Percentiles rank a stretch among this genome's conserved stretches.
phyloP scores from a whole-genome alignment of 2,329 filamentous ascomycete genomes.

The Diplodia mutila region DNA sequence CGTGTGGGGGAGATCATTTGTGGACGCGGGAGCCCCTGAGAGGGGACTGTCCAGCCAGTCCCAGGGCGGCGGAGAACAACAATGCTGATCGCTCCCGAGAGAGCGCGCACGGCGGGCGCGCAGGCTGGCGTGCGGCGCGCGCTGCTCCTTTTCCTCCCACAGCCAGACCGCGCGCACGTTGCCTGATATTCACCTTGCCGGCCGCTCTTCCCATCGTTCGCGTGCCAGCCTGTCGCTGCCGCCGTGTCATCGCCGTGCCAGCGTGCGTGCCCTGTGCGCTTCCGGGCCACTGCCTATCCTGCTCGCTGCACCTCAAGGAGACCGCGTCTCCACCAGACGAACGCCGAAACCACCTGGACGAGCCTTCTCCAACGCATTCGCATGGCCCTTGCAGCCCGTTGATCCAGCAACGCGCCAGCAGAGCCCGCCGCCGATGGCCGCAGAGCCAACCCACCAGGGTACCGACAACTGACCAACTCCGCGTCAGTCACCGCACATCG shows the following conservation, averaged over 20 bases:
- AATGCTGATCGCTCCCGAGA: constrained; percentile 15
- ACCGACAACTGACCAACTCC: not conserved
- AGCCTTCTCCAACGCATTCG: not conserved
- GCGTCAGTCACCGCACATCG: constrained; percentile 15
- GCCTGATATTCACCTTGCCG: constrained; percentile 13
- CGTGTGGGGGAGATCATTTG: constrained; percentile 3
- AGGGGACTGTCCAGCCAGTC: not conserved
- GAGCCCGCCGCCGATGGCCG: not conserved
- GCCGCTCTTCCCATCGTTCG: not conserved
- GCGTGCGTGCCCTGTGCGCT: constrained; percentile 15
- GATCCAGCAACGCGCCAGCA: constrained; percentile 11
- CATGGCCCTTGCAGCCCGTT: constrained; percentile 20
- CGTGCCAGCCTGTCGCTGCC: constrained; percentile 11
- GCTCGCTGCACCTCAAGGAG: constrained; percentile 1
- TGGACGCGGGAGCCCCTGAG: constrained; percentile 13
- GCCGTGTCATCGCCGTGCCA: constrained; percentile 17
- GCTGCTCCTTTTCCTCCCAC: constrained; percentile 3
- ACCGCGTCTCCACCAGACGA: constrained; percentile 7
- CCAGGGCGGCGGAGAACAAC: constrained; percentile 3
- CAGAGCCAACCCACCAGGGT: not conserved
- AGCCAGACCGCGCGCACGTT: constrained; percentile 7
- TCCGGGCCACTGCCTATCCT: constrained; percentile 4
- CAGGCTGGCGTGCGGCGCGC: not conserved
- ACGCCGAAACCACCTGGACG: not conserved
- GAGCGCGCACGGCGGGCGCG: not conserved